These are phyloP conservation scores for Trametes versicolor DNA, from an alignment of 1,284 basidiomycete genomes.

Conservation along the genomic window DNA sequence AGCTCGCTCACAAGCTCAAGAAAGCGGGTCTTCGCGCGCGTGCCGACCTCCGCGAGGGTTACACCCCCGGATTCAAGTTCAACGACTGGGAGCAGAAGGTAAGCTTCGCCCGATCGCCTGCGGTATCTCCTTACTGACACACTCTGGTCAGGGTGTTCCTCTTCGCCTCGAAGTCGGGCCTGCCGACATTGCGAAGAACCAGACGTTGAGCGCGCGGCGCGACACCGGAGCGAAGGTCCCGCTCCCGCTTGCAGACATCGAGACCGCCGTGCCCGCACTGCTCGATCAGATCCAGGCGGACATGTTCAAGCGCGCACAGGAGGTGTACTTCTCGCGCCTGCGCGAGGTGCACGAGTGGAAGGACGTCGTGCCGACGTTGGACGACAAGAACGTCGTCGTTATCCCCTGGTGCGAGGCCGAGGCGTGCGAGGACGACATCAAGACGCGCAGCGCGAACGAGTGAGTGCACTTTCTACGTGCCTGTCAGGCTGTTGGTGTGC, in stretches of 20 bases:
- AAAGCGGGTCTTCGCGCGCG: slow-evolving; percentile 85
- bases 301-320: slow-evolving; percentile 88
- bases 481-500: neutral
- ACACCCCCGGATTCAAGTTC: slow-evolving; percentile 99
- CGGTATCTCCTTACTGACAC: slow-evolving; percentile 11
- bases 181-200: slow-evolving; percentile 87
- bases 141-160: slow-evolving; percentile 83
- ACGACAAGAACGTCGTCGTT: slow-evolving; percentile 89
- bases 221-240: slow-evolving; percentile 87
- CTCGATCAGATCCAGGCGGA: slow-evolving; percentile 91
- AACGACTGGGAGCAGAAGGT: slow-evolving; percentile 99
- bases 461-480: slow-evolving; percentile 56
- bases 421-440: slow-evolving; percentile 97
- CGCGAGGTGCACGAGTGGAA: slow-evolving; percentile 89
- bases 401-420: slow-evolving; percentile 98
- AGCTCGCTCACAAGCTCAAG: slow-evolving; percentile 76
- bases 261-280: slow-evolving; percentile 65
- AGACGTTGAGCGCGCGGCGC: slow-evolving; percentile 89
- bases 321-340: slow-evolving; percentile 79
- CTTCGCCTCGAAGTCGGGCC: slow-evolving; percentile 97
- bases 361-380: slow-evolving; percentile 90
- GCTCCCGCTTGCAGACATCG: slow-evolving; percentile 75
- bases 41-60: slow-evolving; percentile 93
- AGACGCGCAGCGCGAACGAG: slow-evolving; percentile 90
- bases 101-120: slow-evolving; percentile 10